A percentile compares a stretch with the other conserved stretches of the same genome.
phyloP scores from a whole-genome alignment of 2,329 filamentous ascomycete genomes.

The Scedosporium minutisporum region DNA sequence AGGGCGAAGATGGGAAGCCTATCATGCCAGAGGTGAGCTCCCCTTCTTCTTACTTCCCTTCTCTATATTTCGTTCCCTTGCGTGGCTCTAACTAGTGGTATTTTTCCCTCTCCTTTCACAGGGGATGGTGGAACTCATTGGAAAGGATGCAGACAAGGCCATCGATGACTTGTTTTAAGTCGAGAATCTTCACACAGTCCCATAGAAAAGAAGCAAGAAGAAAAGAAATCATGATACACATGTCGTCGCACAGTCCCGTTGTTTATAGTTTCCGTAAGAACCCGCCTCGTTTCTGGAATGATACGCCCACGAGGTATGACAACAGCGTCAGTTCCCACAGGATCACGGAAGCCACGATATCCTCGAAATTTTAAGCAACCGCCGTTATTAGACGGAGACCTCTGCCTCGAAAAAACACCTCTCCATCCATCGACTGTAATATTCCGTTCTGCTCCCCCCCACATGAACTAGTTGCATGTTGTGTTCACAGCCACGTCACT shows the following conservation, averaged over 20 bases:
- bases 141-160: constrained; percentile 85
- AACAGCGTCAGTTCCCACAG: no score
- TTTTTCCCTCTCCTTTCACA: constrained; percentile 22
- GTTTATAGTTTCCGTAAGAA: no score
- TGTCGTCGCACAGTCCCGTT: no score
- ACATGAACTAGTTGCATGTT: background rate
- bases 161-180: constrained; percentile 71
- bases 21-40: constrained; percentile 78
- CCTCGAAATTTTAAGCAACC: no score
- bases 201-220: background rate
- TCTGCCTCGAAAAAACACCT: background rate
- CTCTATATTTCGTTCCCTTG: constrained; percentile 1
- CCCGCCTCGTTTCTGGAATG: no score
- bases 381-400: no score
- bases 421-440: background rate
- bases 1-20: constrained; percentile 60
- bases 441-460: background rate
- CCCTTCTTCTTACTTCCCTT: background rate
- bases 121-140: constrained; percentile 93
- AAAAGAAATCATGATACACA: background rate
- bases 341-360: no score
- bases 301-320: no score
- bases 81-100: background rate
- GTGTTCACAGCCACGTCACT: background rate
- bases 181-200: background rate